Conservation (phyloP, 129 eudicot genomes). For the Tagetes patula region DNA sequence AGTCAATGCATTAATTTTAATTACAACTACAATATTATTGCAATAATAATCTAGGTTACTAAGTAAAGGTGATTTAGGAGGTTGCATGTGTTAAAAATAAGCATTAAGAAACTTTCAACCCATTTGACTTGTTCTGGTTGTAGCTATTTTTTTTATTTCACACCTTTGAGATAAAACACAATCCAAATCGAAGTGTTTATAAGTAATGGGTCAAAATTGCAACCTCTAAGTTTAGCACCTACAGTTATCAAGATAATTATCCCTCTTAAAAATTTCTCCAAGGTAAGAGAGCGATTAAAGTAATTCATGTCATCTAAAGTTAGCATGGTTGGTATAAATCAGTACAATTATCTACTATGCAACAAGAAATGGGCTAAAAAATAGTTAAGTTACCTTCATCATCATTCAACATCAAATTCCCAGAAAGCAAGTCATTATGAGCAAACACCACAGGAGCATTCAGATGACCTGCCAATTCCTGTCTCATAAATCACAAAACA, state of each 20-base stretch:
- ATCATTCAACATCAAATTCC: conserved; percentile 81
- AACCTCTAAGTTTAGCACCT: background rate
- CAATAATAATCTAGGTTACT: background rate
- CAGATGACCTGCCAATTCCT: conserved; percentile 78
- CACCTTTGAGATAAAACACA: background rate
- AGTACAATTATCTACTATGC: background rate
- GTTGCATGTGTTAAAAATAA: background rate
- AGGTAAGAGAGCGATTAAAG: background rate
- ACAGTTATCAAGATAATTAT: background rate
- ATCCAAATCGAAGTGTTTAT: background rate
- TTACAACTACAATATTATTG: background rate
- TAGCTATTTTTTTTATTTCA: background rate
- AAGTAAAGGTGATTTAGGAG: background rate
- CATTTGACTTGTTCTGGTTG: background rate
- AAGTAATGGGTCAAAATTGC: background rate
- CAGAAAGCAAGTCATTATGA: conserved; percentile 92
- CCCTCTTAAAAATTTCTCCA: background rate
- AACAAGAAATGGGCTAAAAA: conserved; percentile 3
- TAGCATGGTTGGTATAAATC: background rate
- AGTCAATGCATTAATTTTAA: background rate
- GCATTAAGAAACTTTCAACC: background rate
- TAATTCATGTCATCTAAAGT: background rate
- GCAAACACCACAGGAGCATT: conserved; percentile 82
- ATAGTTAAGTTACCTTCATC: conserved; percentile 54
- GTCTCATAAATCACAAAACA: conserved; percentile 45